phyloP scores from a whole-genome alignment of 129 eudicot species.

The Oenanthe sinensis region DNA sequence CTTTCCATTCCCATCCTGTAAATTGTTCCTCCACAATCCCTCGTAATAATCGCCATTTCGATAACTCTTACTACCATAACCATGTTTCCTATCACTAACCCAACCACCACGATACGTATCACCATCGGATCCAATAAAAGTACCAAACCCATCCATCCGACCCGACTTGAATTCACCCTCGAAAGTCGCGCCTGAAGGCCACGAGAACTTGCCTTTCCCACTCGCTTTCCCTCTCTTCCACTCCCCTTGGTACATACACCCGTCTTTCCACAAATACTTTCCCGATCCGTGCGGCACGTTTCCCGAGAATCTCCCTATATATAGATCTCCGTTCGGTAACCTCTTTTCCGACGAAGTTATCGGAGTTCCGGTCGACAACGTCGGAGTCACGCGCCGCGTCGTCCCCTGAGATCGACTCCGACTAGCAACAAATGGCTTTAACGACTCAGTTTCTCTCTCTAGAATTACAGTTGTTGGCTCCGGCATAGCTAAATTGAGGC shows the following conservation, averaged over 20 bases:
- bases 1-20: slow-evolving; percentile 80
- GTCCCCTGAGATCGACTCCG: slow-evolving; percentile 63
- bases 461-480: not conserved
- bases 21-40: slow-evolving; percentile 62
- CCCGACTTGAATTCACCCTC: slow-evolving; percentile 94
- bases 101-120: slow-evolving; percentile 72
- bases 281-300: slow-evolving; percentile 90
- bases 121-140: slow-evolving; percentile 80
- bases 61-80: slow-evolving; percentile 66
- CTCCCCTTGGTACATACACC: slow-evolving; percentile 96
- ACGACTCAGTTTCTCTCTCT: slow-evolving; percentile 20
- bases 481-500: too few species aligned
- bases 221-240: slow-evolving; percentile 83
- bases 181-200: slow-evolving; percentile 97
- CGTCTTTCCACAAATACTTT: slow-evolving; percentile 83
- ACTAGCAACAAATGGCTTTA: slow-evolving; percentile 26
- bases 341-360: slow-evolving; percentile 30
- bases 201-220: slow-evolving; percentile 84
- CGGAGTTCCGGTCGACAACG: slow-evolving; percentile 12
- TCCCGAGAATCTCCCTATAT: slow-evolving; percentile 63
- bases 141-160: slow-evolving; percentile 87
- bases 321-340: slow-evolving; percentile 83
- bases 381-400: slow-evolving; percentile 59
- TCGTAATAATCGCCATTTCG: slow-evolving; percentile 77
- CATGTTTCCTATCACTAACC: slow-evolving; percentile 71